phyloP scores from a whole-genome alignment of 108 stramenopile genomes.

The Seminavis robusta region DNA sequence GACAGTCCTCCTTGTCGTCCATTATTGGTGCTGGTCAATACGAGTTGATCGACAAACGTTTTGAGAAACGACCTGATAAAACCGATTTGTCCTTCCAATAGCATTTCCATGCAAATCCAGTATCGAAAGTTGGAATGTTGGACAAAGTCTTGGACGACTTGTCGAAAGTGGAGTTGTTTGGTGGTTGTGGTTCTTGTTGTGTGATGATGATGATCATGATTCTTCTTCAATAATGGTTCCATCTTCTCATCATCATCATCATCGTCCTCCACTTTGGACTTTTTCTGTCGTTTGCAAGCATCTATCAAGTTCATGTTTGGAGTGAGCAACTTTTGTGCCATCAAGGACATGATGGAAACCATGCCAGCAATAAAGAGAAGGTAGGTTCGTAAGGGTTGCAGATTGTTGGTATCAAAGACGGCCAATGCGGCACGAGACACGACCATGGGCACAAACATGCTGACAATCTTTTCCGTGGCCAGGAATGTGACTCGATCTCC shows the following conservation, averaged over 20 bases:
- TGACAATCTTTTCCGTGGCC: conserved; percentile 22
- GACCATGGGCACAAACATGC: conserved; percentile 16
- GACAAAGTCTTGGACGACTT: conserved; percentile 16
- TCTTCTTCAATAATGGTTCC: too few species aligned
- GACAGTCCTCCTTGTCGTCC: conserved; percentile 15
- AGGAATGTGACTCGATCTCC: conserved; percentile 18
- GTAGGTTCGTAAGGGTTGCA: conserved; percentile 19
- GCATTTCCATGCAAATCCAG: conserved; percentile 37
- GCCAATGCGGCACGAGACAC: conserved; percentile 21
- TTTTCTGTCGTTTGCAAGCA: too few species aligned
- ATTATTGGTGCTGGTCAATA: background rate
- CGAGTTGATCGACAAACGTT: conserved; percentile 29
- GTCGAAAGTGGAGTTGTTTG: conserved; percentile 2
- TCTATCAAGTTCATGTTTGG: too few species aligned
- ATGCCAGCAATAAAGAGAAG: conserved; percentile 5
- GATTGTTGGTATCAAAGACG: conserved; percentile 20
- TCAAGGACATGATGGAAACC: conserved; percentile 9
- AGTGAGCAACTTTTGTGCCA: conserved; percentile 15
- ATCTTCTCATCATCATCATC: too few species aligned
- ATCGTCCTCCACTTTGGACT: too few species aligned
- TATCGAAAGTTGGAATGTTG: conserved; percentile 17
- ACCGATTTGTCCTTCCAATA: conserved; percentile 23
- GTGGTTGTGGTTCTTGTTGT: background rate
- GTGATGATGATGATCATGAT: background rate
- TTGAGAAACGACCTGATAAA: conserved; percentile 24